A percentile compares a stretch with the other conserved stretches of the same genome.
These are phyloP conservation scores for Myriosclerotinia duriaeana DNA, from an alignment of 2,329 filamentous ascomycete genomes.

Conservation along the genomic window DNA sequence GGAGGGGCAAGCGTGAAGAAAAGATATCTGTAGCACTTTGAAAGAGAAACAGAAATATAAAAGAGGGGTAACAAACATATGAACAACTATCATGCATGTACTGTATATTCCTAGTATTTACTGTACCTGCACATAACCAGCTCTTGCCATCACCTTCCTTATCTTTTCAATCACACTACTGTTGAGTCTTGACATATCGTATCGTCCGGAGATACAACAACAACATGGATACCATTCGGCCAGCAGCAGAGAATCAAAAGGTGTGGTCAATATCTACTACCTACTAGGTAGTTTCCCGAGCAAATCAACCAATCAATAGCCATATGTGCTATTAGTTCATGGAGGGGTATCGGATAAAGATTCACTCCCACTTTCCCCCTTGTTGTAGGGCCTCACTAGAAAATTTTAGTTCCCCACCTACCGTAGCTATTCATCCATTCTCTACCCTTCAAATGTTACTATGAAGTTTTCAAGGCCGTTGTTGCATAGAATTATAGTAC, in stretches of 20 bases:
- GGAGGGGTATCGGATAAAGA: neutral
- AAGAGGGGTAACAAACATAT: neutral
- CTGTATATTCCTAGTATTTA: neutral
- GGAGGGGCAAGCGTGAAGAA: neutral
- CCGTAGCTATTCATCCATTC: no score
- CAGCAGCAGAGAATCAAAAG: neutral
- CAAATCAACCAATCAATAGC: neutral
- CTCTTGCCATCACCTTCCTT: neutral
- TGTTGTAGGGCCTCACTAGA: neutral
- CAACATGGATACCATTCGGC: slow-evolving; percentile 2
- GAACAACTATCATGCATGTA: neutral
- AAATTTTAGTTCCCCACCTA: neutral
- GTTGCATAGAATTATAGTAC: no score
- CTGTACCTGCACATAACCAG: neutral
- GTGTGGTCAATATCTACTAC: neutral
- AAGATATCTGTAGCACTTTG: neutral
- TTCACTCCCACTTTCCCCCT: slow-evolving; percentile 4
- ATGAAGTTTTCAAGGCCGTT: no score
- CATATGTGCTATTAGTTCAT: neutral
- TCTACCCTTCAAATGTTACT: no score
- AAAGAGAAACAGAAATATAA: neutral
- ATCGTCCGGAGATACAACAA: slow-evolving; percentile 5
- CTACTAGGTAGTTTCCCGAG: neutral
- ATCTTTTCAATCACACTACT: neutral
- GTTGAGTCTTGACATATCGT: neutral